A percentile compares a stretch with the other conserved stretches of the same genome.
Evolutionary conservation across 2,329 filamentous ascomycete genomes (phyloP).

Genomic region (Diaporthe aspalathi): DNA sequence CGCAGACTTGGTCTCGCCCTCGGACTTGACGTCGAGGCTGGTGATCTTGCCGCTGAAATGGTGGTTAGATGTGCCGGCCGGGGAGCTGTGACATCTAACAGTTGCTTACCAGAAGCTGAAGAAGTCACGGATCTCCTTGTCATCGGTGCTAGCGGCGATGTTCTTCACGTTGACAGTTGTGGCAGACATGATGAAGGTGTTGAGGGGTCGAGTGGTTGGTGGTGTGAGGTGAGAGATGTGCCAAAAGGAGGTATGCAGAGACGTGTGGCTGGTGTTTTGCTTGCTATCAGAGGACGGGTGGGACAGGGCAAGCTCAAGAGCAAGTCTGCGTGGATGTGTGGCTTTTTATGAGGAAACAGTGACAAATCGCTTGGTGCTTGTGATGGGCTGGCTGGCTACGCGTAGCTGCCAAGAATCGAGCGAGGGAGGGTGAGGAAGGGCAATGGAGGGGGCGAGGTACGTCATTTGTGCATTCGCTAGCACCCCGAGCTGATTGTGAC

Average conservation of each 20-base stretch:
- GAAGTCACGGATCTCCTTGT: slow-evolving; percentile 95
- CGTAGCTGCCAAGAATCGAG: slow-evolving; percentile 25
- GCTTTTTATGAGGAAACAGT: slow-evolving; percentile 4
- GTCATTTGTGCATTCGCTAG: slow-evolving; percentile 19
- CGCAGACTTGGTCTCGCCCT: slow-evolving; percentile 79
- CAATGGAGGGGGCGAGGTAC: slow-evolving; percentile 7
- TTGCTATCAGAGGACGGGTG: background rate
- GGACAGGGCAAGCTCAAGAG: background rate
- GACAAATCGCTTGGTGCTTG: slow-evolving; percentile 3
- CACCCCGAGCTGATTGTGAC: background rate
- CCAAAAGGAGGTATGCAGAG: background rate
- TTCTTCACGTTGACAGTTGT: slow-evolving; percentile 88
- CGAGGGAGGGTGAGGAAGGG: background rate
- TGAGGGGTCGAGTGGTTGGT: background rate
- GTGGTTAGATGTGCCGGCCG: slow-evolving; percentile 4
- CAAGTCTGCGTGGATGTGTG: background rate
- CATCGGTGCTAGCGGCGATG: slow-evolving; percentile 83
- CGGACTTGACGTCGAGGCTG: slow-evolving; percentile 78
- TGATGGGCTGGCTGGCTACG: slow-evolving; percentile 16
- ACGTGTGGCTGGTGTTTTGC: slow-evolving; percentile 2
- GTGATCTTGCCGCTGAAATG: slow-evolving; percentile 85
- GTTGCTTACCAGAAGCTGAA: slow-evolving; percentile 90
- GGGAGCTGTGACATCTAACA: background rate
- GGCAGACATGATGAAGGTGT: slow-evolving; percentile 61
- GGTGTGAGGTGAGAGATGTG: slow-evolving; percentile 9